Percentiles rank a stretch among this genome's conserved stretches.
phyloP scores from a whole-genome alignment of 2,329 filamentous ascomycete species.

The Diaporthe citriasiana region DNA sequence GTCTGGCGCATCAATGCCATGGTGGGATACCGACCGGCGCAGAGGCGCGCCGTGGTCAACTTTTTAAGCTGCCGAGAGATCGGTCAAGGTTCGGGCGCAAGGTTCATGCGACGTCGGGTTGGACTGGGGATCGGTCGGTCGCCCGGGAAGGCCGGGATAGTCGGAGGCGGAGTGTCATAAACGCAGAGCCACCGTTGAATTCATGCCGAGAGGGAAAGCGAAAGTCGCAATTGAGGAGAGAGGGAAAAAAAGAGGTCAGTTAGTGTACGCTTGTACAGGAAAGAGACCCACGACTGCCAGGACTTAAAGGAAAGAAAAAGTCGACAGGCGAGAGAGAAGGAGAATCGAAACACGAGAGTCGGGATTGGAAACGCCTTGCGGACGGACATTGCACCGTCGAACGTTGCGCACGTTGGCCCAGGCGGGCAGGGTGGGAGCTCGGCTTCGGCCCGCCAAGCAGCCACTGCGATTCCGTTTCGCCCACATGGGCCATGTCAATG shows the following conservation, averaged over 20 bases:
- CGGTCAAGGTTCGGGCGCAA: constrained; percentile 25
- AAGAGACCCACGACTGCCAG: not conserved
- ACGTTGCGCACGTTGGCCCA: constrained; percentile 27
- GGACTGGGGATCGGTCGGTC: not conserved
- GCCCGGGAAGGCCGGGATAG: constrained; percentile 8
- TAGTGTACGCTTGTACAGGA: constrained; percentile 13
- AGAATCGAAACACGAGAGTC: constrained; percentile 25
- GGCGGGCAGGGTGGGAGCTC: constrained; percentile 11
- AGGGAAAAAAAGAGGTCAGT: not conserved
- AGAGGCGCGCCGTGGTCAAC: not conserved
- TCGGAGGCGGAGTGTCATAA: constrained; percentile 22
- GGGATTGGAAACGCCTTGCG: constrained; percentile 30
- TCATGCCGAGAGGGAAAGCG: not conserved
- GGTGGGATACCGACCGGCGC: not conserved
- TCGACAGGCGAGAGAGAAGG: not conserved
- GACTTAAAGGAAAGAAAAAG: not conserved
- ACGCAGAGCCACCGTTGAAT: not conserved
- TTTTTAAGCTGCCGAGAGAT: constrained; percentile 30
- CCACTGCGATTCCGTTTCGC: constrained; percentile 3
- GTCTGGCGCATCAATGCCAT: constrained; percentile 71
- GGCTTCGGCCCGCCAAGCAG: constrained; percentile 29
- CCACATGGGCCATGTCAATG: constrained; percentile 11
- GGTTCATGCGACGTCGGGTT: constrained; percentile 22
- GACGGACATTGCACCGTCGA: constrained; percentile 33
- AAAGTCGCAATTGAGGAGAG: not conserved